Percentiles rank a stretch among this genome's conserved stretches.
Conservation (phyloP, 2,329 filamentous ascomycete genomes). For the Microdochium trichocladiopsis region DNA sequence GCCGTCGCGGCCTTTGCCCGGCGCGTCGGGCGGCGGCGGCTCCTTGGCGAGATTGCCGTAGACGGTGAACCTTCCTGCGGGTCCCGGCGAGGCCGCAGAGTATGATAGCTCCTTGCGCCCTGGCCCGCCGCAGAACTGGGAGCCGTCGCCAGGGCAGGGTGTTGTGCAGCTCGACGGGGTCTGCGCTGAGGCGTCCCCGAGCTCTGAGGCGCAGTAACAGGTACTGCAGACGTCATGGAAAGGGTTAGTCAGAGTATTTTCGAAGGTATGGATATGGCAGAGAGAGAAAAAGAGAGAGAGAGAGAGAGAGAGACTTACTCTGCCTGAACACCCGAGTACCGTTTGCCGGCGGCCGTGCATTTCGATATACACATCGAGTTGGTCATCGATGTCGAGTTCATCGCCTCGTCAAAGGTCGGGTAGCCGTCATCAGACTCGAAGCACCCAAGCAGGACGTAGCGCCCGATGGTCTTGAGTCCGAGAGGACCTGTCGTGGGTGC, state of each 20-base stretch:
- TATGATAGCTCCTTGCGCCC: conserved; percentile 6
- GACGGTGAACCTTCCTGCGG: conserved; percentile 28
- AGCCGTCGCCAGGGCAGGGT: conserved; percentile 31
- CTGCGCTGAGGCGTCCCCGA: conserved; percentile 31
- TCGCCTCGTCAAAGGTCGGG: conserved; percentile 22
- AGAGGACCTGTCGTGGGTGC: neutral
- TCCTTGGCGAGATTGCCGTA: conserved; percentile 29
- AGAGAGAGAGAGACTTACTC: conserved; percentile 17
- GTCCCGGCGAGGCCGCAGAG: neutral
- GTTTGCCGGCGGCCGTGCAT: conserved; percentile 20
- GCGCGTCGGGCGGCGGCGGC: conserved; percentile 21
- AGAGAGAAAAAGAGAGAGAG: too few relatives aligned
- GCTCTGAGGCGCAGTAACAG: conserved; percentile 37
- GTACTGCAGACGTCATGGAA: conserved; percentile 9
- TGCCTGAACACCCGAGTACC: conserved; percentile 31
- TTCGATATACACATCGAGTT: conserved; percentile 27
- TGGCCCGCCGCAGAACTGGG: conserved; percentile 34
- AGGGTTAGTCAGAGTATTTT: neutral
- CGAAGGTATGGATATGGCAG: neutral
- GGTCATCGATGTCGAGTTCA: conserved; percentile 28
- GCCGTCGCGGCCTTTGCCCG: conserved; percentile 21
- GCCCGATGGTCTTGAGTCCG: conserved; percentile 6
- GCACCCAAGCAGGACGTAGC: conserved; percentile 23
- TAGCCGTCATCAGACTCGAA: conserved; percentile 30
- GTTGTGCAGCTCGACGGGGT: conserved; percentile 24